Evolutionary conservation across 139 green algal species (phyloP), one percentile per base, ranked within the genome.

Genomic region (Pseudopediastrum boryanum): DNA sequence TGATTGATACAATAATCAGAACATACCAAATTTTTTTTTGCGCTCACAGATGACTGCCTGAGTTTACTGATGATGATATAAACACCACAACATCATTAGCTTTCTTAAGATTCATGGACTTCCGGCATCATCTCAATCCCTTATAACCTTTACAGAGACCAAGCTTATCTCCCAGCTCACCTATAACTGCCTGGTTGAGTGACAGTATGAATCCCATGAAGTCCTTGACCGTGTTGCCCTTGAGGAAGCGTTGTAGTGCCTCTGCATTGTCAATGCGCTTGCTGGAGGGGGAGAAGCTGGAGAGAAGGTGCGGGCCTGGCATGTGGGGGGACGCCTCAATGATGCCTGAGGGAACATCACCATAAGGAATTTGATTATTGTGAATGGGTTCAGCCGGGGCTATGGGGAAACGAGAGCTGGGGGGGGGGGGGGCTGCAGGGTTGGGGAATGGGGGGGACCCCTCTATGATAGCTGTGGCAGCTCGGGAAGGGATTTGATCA

Each of bases 161-260:
- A n/a, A 16, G 48, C 48, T 16, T 16, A 19, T 16, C 48, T 19
- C 13, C 48, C 13, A 16, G 25, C 72, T 7, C 59, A 74, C 74
- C 74, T 51, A 38, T 41, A 4, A 68, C 44, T 52, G 92, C 87
- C 38, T 93, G 65, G 74, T 94, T 96, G 42, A 98, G 80, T 9
- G 77, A 82, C 62, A 96, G 84, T 0, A 99, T 71, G 83, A 98
- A 99, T 2, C 71, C 86, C 62, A 98, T 61, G 79, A 96, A 97
- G 43, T 90, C 82, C 25, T 68, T 66, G 7, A 81, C 85, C 0
- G 77, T 51, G 2, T 85, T 48, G 21, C 80, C 86, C 39, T 83
- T 33, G 9, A 95, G 74, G 67, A 96, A 98, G 2, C 27, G 54
- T 13, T 80, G 81, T 0, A 90, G 78, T 13, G 84, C 81, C 0